Evolutionary conservation across 768 basidiomycete genomes (phyloP).

Genomic region (Mycena amicta): DNA sequence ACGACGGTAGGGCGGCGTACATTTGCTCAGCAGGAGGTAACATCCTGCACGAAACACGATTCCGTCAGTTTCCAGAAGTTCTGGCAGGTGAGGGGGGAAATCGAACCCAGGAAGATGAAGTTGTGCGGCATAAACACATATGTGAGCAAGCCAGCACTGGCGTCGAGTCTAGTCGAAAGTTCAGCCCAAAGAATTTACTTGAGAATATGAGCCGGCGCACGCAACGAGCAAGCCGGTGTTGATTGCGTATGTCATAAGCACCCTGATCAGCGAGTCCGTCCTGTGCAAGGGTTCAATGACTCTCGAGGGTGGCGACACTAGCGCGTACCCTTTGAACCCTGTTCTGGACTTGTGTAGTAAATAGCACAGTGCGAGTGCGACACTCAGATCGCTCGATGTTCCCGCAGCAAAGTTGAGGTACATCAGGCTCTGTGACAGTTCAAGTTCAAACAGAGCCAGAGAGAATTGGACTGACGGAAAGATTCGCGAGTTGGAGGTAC

Average conservation of each 20-base stretch:
- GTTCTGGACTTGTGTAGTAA: conserved; percentile 52
- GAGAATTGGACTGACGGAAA: conserved; percentile 36
- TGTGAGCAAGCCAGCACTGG: conserved; percentile 45
- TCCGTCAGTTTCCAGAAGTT: neutral
- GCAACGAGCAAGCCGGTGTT: conserved; percentile 54
- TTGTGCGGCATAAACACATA: conserved; percentile 57
- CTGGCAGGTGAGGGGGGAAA: neutral
- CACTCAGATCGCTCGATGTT: conserved; percentile 52
- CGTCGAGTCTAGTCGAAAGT: conserved; percentile 41
- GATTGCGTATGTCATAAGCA: conserved; percentile 53
- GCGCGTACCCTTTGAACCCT: conserved; percentile 47
- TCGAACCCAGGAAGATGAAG: conserved; percentile 52
- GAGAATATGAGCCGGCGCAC: conserved; percentile 33
- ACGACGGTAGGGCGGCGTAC: conserved; percentile 32
- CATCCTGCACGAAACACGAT: conserved; percentile 34
- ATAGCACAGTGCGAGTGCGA: conserved; percentile 52
- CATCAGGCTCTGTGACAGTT: conserved; percentile 42
- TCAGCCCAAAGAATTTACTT: no score
- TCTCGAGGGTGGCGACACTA: neutral
- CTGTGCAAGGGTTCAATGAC: conserved; percentile 29
- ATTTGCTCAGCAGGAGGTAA: conserved; percentile 55
- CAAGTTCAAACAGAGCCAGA: conserved; percentile 2
- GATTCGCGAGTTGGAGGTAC: conserved; percentile 37
- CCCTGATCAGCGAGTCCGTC: conserved; percentile 51
- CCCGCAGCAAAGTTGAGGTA: conserved; percentile 55